These are phyloP conservation scores for Pythium rhizo-oryzae DNA, from an alignment of 352 stramenopile genomes.

Conservation along the genomic window DNA sequence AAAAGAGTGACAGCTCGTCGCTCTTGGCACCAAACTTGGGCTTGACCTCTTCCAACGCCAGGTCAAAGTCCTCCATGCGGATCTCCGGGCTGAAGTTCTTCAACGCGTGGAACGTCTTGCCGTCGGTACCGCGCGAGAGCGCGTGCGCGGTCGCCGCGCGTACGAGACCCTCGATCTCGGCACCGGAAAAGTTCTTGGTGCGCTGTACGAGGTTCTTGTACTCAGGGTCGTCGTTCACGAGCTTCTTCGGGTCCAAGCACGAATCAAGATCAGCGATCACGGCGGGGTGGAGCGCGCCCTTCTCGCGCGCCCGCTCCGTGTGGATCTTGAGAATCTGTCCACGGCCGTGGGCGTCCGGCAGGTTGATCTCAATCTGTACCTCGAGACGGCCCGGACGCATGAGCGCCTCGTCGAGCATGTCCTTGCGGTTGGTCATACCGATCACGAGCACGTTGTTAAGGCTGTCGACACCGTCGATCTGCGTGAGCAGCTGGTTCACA, in stretches of 20 bases:
- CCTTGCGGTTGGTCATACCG: constrained; percentile 99
- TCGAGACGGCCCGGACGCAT: constrained; percentile 98
- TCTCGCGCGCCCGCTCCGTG: constrained; percentile 88
- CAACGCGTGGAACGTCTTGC: constrained; percentile 83
- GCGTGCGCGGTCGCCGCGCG: constrained; percentile 92
- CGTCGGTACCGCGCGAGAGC: constrained; percentile 78
- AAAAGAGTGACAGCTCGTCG: constrained; percentile 95
- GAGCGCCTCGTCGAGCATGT: constrained; percentile 96
- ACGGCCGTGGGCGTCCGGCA: constrained; percentile 95
- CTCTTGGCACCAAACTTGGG: constrained; percentile 97
- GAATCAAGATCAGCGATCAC: constrained; percentile 82
- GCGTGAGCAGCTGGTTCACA: constrained; percentile 99
- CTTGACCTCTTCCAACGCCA: constrained; percentile 95
- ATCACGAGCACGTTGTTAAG: constrained; percentile 99
- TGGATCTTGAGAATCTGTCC: constrained; percentile 99
- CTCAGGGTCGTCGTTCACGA: constrained; percentile 63
- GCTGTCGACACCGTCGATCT: constrained; percentile 99
- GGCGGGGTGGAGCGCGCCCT: constrained; percentile 64
- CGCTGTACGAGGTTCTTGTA: constrained; percentile 93
- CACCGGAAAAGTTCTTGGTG: constrained; percentile 99
- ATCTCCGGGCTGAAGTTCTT: constrained; percentile 81
- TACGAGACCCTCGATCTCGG: constrained; percentile 98
- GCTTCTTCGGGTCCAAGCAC: constrained; percentile 69
- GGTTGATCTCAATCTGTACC: constrained; percentile 99
- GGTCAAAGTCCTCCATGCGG: constrained; percentile 94